phyloP scores from a whole-genome alignment of 106 monocot genomes.

The Platanthera zijinensis region DNA sequence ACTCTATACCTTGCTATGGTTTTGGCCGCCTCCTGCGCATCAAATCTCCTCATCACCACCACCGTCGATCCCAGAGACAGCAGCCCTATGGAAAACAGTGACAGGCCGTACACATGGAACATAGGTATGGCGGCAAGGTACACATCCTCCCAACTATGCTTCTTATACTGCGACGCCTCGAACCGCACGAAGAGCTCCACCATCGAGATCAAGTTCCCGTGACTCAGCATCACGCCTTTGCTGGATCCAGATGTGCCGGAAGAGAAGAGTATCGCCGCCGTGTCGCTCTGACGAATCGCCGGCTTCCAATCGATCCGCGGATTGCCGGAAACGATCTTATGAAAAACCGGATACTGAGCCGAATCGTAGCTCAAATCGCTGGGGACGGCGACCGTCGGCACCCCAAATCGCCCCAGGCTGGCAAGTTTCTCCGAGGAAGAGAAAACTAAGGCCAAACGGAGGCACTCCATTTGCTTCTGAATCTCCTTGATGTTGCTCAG shows the following conservation, averaged over 20 bases:
- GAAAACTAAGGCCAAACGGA: slow-evolving; percentile 11
- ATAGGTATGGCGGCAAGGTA: slow-evolving; percentile 65
- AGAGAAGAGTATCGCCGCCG: slow-evolving; percentile 51
- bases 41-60: slow-evolving; percentile 66
- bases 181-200: slow-evolving; percentile 66
- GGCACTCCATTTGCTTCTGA: slow-evolving; percentile 12
- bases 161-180: slow-evolving; percentile 40
- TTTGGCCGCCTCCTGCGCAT: slow-evolving; percentile 24
- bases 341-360: slow-evolving; percentile 19
- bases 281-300: slow-evolving; percentile 37
- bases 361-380: slow-evolving; percentile 17
- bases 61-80: slow-evolving; percentile 47
- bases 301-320: slow-evolving; percentile 15
- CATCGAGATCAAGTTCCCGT: slow-evolving; percentile 53
- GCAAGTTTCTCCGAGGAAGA: slow-evolving; percentile 10
- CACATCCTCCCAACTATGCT: slow-evolving; percentile 33
- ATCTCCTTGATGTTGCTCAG: slow-evolving; percentile 41
- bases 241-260: slow-evolving; percentile 67
- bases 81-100: slow-evolving; percentile 53
- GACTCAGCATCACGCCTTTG: slow-evolving; percentile 59
- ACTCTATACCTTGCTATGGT: slow-evolving; percentile 39
- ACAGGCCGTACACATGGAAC: slow-evolving; percentile 77
- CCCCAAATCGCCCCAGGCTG: slow-evolving; percentile 11
- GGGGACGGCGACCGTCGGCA: slow-evolving; percentile 27
- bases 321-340: slow-evolving; percentile 7